Evolutionary conservation across 495 filamentous ascomycete genomes (phyloP).

Genomic region (Daldinia grandis): DNA sequence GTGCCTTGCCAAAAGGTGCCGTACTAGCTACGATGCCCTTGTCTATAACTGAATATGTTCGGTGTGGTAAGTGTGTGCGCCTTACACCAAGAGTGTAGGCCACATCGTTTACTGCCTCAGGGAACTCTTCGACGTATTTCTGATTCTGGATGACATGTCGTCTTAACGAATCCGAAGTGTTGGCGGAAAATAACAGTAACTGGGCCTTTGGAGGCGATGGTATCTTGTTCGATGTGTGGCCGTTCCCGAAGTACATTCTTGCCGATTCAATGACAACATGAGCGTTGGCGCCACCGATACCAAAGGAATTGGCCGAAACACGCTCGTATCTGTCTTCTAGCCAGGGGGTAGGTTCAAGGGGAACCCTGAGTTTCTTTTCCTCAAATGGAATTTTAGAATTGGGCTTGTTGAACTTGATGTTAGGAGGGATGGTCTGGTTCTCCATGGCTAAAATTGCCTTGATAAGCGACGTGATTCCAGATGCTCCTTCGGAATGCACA

Average conservation of each 20-base stretch:
- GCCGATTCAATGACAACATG: conserved; percentile 57
- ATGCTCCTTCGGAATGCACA: conserved; percentile 61
- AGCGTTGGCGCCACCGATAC: conserved; percentile 62
- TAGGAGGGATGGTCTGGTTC: conserved; percentile 52
- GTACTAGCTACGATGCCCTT: conserved; percentile 8
- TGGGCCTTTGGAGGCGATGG: conserved; percentile 42
- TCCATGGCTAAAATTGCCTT: conserved; percentile 59
- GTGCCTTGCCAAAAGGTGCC: background rate
- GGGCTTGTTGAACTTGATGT: conserved; percentile 53
- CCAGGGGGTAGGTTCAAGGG: conserved; percentile 42
- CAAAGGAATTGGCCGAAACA: conserved; percentile 43
- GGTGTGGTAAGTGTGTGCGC: conserved; percentile 36
- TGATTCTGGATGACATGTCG: background rate
- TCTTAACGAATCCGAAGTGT: conserved; percentile 25
- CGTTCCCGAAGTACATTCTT: background rate
- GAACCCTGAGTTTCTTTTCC: conserved; percentile 44
- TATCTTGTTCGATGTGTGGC: conserved; percentile 38
- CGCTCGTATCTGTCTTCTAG: conserved; percentile 33
- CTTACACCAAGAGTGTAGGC: conserved; percentile 35
- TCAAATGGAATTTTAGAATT: conserved; percentile 52
- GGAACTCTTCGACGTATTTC: conserved; percentile 11
- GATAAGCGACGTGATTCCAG: conserved; percentile 60
- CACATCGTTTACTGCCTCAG: conserved; percentile 24
- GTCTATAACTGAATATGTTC: conserved; percentile 26
- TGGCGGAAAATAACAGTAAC: conserved; percentile 30